phyloP scores from a whole-genome alignment of 192 early-diverging fungal species.

The Obelidium mucronatum region DNA sequence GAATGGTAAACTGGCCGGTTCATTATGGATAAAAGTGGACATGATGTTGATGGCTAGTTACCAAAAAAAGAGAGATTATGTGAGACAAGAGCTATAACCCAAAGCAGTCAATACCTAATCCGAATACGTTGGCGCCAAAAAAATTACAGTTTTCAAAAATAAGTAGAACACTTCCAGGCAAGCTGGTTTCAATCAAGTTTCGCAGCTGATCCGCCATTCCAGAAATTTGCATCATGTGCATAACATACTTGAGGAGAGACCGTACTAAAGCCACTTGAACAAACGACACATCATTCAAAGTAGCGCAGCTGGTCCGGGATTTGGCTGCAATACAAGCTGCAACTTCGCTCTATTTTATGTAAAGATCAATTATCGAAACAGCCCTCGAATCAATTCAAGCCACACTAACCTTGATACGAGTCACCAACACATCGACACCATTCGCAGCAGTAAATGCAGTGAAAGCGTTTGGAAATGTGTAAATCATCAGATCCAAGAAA shows the following conservation, averaged over 20 bases:
- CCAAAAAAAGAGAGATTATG: not conserved
- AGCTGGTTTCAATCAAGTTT: slow-evolving; percentile 89
- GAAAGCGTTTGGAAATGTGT: slow-evolving; percentile 78
- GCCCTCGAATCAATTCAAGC: no score
- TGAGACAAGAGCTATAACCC: not conserved
- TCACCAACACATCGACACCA: slow-evolving; percentile 80
- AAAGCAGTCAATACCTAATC: slow-evolving; percentile 64
- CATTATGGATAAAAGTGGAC: slow-evolving; percentile 97
- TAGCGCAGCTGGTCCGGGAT: no score
- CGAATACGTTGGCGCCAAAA: slow-evolving; percentile 88
- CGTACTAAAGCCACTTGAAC: slow-evolving; percentile 82
- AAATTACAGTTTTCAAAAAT: slow-evolving; percentile 78
- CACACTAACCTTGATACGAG: slow-evolving; percentile 77
- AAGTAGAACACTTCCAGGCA: slow-evolving; percentile 76
- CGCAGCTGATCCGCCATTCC: slow-evolving; percentile 90
- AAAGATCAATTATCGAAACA: no score
- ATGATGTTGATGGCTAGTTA: slow-evolving; percentile 93
- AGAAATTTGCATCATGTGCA: slow-evolving; percentile 94
- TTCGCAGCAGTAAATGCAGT: slow-evolving; percentile 81
- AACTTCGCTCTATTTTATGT: no score
- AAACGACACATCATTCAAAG: slow-evolving; percentile 59
- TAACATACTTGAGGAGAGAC: slow-evolving; percentile 88
- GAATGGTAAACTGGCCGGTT: slow-evolving; percentile 92
- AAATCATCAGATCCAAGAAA: slow-evolving; percentile 85
- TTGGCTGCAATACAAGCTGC: no score